Percentiles rank a stretch among this genome's conserved stretches.
Conservation (phyloP, 2,329 filamentous ascomycete species). For the Trichoderma sp. region DNA sequence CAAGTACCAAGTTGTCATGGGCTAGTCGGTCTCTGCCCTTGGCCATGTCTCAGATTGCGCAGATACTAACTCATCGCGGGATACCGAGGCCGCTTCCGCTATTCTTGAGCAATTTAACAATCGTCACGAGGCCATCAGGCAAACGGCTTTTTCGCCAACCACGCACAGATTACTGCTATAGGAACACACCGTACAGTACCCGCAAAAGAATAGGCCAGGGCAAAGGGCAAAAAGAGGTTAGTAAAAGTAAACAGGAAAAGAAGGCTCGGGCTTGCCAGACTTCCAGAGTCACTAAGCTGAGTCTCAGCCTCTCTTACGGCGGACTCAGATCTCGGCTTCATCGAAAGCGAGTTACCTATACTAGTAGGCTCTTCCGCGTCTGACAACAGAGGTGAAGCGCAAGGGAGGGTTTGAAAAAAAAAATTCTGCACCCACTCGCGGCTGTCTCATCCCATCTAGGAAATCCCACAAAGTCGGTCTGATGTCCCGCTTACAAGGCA, state of each 20-base stretch:
- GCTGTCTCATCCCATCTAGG: background rate
- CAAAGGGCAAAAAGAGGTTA: background rate
- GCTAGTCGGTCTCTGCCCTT: background rate
- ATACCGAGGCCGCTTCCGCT: background rate
- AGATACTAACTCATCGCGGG: background rate
- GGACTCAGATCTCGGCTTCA: background rate
- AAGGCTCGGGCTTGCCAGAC: background rate
- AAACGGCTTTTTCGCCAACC: background rate
- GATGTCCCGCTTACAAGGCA: background rate
- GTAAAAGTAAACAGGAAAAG: background rate
- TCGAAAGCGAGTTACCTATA: background rate
- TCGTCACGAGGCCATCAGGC: background rate
- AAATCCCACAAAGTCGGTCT: conserved; percentile 9
- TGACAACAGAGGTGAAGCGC: background rate
- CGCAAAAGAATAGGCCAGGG: background rate
- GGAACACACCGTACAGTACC: background rate
- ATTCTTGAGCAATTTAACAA: background rate
- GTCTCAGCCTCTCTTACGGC: background rate
- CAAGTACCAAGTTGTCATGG: background rate
- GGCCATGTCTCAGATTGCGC: background rate
- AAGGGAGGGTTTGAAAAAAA: background rate
- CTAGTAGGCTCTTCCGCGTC: background rate
- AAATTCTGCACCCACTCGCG: background rate
- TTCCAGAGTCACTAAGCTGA: background rate
- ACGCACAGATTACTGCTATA: background rate